Conservation (phyloP, 176 grass and related monocot species). For the Musa schizocarpa region DNA sequence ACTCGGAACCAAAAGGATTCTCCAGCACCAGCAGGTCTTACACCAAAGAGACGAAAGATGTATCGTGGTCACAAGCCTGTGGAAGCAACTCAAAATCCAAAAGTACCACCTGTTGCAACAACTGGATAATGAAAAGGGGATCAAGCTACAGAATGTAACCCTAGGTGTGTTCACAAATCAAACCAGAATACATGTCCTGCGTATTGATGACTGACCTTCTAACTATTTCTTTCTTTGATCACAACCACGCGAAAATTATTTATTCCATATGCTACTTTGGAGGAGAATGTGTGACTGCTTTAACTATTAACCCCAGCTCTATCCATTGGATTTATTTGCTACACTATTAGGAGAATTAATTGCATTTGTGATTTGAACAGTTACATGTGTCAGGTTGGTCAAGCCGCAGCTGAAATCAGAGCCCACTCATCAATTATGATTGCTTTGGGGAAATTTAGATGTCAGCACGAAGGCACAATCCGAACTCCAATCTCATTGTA, state of each 20-base stretch:
- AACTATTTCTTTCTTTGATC: background rate
- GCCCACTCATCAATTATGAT: background rate
- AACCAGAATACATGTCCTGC: background rate
- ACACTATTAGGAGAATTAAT: background rate
- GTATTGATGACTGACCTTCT: background rate
- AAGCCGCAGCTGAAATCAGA: background rate
- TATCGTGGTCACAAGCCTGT: constrained; percentile 55
- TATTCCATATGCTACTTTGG: background rate
- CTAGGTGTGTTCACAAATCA: constrained; percentile 5
- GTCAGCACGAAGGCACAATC: background rate
- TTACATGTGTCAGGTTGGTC: background rate
- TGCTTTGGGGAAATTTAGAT: background rate
- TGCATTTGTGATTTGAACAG: background rate
- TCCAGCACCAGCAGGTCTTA: constrained; percentile 31
- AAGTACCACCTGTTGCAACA: constrained; percentile 36
- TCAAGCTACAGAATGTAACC: background rate
- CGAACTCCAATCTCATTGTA: background rate
- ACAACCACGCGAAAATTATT: background rate
- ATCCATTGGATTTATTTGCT: background rate
- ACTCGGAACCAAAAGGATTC: constrained; percentile 53
- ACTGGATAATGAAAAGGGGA: constrained; percentile 29
- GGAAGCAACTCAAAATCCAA: constrained; percentile 41
- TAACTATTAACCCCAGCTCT: background rate
- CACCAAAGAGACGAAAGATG: constrained; percentile 50
- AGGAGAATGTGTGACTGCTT: background rate